Conservation (phyloP, 768 basidiomycete species). For the Calvatia gigantea region DNA sequence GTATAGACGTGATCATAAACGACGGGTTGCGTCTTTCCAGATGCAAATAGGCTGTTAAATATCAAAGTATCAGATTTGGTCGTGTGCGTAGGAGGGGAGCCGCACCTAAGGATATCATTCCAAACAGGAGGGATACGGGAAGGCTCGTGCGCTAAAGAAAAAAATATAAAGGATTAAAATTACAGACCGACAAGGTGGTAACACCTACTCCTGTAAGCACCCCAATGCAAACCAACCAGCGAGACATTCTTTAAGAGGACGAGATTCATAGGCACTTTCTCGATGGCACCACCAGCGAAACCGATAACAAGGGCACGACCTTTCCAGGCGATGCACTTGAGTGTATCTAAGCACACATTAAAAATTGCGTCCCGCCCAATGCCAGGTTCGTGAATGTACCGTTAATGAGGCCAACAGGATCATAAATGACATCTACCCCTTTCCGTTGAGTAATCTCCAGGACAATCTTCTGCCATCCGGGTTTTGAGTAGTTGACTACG, state of each 20-base stretch:
- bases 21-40: conserved; percentile 63
- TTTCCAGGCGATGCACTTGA: conserved; percentile 95
- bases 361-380: neutral
- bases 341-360: conserved; percentile 46
- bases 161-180: neutral
- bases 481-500: conserved; percentile 71
- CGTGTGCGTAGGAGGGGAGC: conserved; percentile 3
- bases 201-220: conserved; percentile 65
- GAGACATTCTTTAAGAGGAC: conserved; percentile 85
- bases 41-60: conserved; percentile 55
- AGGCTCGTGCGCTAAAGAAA: conserved; percentile 57
- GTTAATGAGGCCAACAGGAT: conserved; percentile 79
- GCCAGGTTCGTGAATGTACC: conserved; percentile 32
- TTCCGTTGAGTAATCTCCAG: conserved; percentile 76
- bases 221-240: conserved; percentile 86
- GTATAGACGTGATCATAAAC: conserved; percentile 68
- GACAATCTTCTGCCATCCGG: conserved; percentile 89
- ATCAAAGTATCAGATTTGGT: neutral
- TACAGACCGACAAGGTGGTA: neutral
- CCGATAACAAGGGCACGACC: conserved; percentile 92
- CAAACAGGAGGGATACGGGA: conserved; percentile 65
- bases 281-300: conserved; percentile 82
- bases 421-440: conserved; percentile 85
- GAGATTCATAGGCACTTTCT: conserved; percentile 83
- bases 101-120: conserved; percentile 63